Evolutionary conservation across 192 early-diverging fungal species (phyloP).

Genomic region (Podila horticola): DNA sequence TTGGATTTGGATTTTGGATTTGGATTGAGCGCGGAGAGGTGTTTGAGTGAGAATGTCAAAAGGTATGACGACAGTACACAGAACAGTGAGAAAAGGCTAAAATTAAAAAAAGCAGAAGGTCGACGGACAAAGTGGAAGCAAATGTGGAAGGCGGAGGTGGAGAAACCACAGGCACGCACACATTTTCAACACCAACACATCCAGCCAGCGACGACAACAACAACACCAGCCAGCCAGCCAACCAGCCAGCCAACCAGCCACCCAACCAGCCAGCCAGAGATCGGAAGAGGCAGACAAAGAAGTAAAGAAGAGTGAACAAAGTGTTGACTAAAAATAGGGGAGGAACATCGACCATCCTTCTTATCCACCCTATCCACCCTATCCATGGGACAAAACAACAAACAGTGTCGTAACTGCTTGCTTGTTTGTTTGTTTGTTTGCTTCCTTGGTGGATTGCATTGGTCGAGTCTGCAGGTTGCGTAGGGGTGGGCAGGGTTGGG

Average conservation of each 20-base stretch:
- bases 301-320: background rate
- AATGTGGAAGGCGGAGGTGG: background rate
- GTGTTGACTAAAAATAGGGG: constrained; percentile 2
- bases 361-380: no score
- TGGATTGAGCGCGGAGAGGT: no score
- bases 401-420: no score
- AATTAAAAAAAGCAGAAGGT: background rate
- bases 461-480: no score
- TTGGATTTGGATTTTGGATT: no score
- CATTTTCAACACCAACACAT: background rate
- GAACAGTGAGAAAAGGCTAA: background rate
- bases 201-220: no score
- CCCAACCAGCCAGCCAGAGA: no score
- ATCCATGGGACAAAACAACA: background rate
- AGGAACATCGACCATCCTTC: background rate
- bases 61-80: no score
- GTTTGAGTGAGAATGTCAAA: no score
- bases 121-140: background rate
- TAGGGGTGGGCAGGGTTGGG: background rate
- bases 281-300: background rate
- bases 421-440: no score
- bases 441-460: no score
- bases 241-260: background rate
- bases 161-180: background rate
- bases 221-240: background rate